These are phyloP conservation scores for Phaeosphaeriaceae sp. DNA, from an alignment of 2,329 filamentous ascomycete genomes.

Conservation along the genomic window DNA sequence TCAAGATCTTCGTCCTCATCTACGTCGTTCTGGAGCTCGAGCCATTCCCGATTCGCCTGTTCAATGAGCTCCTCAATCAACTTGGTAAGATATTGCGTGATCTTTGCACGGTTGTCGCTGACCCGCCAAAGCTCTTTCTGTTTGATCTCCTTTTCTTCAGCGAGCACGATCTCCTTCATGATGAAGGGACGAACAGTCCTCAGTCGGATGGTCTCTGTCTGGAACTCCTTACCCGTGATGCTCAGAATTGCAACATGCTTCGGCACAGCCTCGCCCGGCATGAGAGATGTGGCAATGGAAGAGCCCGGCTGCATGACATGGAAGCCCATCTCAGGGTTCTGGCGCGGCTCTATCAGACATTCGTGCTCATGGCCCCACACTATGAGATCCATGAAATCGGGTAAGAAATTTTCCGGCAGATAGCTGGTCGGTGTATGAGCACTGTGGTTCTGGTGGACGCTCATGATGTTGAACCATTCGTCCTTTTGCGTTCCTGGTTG, in stretches of 20 bases:
- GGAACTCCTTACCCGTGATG: constrained; percentile 83
- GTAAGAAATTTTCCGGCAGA: constrained; percentile 89
- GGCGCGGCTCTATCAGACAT: constrained; percentile 82
- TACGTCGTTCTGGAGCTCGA: constrained; percentile 67
- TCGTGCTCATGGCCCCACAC: constrained; percentile 99
- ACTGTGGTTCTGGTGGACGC: constrained; percentile 95
- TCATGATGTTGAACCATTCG: constrained; percentile 96
- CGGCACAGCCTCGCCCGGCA: constrained; percentile 85
- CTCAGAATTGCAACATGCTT: constrained; percentile 91
- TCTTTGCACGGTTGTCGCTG: constrained; percentile 80
- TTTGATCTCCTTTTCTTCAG: constrained; percentile 77
- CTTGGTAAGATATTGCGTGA: constrained; percentile 77
- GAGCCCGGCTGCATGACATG: constrained; percentile 98
- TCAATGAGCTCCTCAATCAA: constrained; percentile 88
- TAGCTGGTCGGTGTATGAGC: constrained; percentile 93
- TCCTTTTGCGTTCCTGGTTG: constrained; percentile 78
- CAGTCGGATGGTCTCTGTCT: constrained; percentile 78
- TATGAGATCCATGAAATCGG: constrained; percentile 87
- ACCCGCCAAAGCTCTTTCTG: constrained; percentile 77
- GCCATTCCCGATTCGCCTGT: constrained; percentile 82
- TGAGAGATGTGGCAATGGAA: constrained; percentile 90
- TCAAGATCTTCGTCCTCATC: constrained; percentile 64
- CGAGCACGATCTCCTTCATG: constrained; percentile 79
- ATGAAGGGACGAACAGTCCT: constrained; percentile 92
- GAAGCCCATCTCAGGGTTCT: constrained; percentile 88